Evolutionary conservation across 345 rosid genomes (phyloP).

Genomic region (Eutrema japonicum): DNA sequence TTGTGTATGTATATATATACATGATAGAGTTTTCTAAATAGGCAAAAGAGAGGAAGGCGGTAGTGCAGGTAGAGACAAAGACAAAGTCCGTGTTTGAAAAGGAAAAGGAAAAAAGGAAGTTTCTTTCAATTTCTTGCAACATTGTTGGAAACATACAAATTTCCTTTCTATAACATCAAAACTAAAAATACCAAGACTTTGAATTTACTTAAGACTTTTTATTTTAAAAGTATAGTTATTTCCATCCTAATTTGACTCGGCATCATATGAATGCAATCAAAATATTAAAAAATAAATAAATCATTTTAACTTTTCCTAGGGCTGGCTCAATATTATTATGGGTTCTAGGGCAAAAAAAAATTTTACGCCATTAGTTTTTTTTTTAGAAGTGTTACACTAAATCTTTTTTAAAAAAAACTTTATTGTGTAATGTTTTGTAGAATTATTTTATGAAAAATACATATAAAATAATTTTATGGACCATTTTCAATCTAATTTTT

Average conservation of each 20-base stretch:
- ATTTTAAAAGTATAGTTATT: not conserved
- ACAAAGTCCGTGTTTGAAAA: constrained; percentile 28
- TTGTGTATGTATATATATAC: not conserved
- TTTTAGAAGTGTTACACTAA: too few relatives aligned
- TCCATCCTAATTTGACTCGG: constrained; percentile 19
- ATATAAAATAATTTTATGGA: too few relatives aligned
- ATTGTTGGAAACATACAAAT: not conserved
- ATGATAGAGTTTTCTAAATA: not conserved
- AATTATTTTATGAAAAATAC: too few relatives aligned
- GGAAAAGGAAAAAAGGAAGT: constrained; percentile 20
- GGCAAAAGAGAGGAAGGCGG: constrained; percentile 27
- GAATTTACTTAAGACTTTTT: constrained; percentile 9
- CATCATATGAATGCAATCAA: constrained; percentile 1
- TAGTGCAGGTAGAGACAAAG: constrained; percentile 23
- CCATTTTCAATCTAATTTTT: too few relatives aligned
- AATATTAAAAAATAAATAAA: not conserved
- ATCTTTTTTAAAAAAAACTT: too few relatives aligned
- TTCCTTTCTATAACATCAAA: not conserved
- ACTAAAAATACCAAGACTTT: constrained; percentile 17
- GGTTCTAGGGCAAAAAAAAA: too few relatives aligned
- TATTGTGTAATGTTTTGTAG: too few relatives aligned
- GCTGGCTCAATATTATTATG: too few relatives aligned
- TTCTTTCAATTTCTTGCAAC: constrained; percentile 8
- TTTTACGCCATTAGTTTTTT: too few relatives aligned
- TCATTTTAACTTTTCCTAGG: not conserved